Evolutionary conservation across 2,329 filamentous ascomycete genomes (phyloP).

Genomic region (Nannizzia gypsea): DNA sequence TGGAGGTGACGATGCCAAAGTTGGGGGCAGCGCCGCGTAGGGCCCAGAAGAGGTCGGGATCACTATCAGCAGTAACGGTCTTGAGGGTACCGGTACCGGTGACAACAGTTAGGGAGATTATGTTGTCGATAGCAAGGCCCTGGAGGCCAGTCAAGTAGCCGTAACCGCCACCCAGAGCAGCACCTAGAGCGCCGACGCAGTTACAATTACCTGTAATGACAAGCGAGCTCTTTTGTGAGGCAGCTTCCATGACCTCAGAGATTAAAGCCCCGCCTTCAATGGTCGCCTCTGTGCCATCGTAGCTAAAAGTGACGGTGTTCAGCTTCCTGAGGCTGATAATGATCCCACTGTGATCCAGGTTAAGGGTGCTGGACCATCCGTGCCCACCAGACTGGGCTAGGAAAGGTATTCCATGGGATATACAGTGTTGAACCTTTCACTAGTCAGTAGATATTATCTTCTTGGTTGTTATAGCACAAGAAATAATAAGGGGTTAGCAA

Average conservation of each 20-base stretch:
- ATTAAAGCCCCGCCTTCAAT: conserved; percentile 35
- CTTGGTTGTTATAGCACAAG: neutral
- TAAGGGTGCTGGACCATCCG: conserved; percentile 40
- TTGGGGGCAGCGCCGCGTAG: conserved; percentile 48
- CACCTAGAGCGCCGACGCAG: conserved; percentile 39
- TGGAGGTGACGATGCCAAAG: conserved; percentile 45
- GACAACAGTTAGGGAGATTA: conserved; percentile 42
- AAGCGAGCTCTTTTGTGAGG: neutral
- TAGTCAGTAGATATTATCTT: no score
- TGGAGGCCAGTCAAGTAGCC: conserved; percentile 44
- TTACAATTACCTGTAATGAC: conserved; percentile 39
- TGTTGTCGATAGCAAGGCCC: conserved; percentile 44
- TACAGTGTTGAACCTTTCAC: conserved; percentile 38
- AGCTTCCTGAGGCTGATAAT: conserved; percentile 40
- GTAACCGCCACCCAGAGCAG: conserved; percentile 47
- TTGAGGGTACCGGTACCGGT: conserved; percentile 38
- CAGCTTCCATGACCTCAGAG: neutral
- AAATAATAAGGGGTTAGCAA: neutral
- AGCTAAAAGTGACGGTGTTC: conserved; percentile 32
- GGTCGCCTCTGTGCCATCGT: conserved; percentile 35
- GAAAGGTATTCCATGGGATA: conserved; percentile 38
- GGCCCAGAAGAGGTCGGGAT: conserved; percentile 46
- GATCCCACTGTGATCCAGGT: conserved; percentile 40
- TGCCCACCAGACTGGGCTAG: conserved; percentile 44
- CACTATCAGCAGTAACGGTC: conserved; percentile 25